These are phyloP conservation scores for Geoglossum cookeanum DNA, from an alignment of 2,329 filamentous ascomycete species.

Conservation along the genomic window DNA sequence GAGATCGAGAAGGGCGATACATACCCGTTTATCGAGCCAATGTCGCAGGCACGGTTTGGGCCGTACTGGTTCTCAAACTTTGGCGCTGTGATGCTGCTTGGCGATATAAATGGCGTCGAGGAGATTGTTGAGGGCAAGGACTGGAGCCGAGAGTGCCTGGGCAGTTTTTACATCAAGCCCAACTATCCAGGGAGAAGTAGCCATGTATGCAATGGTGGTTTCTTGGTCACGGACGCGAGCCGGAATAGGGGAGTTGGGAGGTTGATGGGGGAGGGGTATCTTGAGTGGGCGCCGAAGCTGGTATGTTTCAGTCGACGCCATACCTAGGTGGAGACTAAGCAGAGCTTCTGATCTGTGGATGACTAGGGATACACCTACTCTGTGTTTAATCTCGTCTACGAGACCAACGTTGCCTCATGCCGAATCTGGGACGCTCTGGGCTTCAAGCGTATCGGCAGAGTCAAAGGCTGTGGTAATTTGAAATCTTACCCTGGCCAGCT, in stretches of 20 bases:
- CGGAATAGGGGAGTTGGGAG: slow-evolving; percentile 30
- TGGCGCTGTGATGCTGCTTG: slow-evolving; percentile 69
- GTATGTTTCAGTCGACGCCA: slow-evolving; percentile 12
- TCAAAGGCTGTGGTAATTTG: slow-evolving; percentile 52
- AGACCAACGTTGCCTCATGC: slow-evolving; percentile 79
- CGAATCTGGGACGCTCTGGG: slow-evolving; percentile 83
- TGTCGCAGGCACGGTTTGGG: slow-evolving; percentile 56
- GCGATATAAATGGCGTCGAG: slow-evolving; percentile 45
- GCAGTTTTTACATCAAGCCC: slow-evolving; percentile 86
- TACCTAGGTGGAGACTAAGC: background rate
- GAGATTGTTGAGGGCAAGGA: slow-evolving; percentile 40
- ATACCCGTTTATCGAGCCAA: slow-evolving; percentile 67
- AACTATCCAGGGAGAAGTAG: slow-evolving; percentile 84
- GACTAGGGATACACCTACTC: slow-evolving; percentile 69
- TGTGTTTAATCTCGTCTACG: slow-evolving; percentile 87
- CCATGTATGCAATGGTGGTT: slow-evolving; percentile 58
- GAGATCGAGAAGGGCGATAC: slow-evolving; percentile 87
- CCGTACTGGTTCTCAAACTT: slow-evolving; percentile 87
- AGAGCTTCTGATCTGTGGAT: background rate
- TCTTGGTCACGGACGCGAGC: slow-evolving; percentile 28
- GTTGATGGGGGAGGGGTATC: slow-evolving; percentile 31
- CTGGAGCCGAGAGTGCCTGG: slow-evolving; percentile 66
- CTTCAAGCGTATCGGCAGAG: slow-evolving; percentile 78
- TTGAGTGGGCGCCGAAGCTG: slow-evolving; percentile 33
- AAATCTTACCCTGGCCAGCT: slow-evolving; percentile 48